phyloP scores from a whole-genome alignment of 2,329 filamentous ascomycete species.

The Aspergillus melleus region DNA sequence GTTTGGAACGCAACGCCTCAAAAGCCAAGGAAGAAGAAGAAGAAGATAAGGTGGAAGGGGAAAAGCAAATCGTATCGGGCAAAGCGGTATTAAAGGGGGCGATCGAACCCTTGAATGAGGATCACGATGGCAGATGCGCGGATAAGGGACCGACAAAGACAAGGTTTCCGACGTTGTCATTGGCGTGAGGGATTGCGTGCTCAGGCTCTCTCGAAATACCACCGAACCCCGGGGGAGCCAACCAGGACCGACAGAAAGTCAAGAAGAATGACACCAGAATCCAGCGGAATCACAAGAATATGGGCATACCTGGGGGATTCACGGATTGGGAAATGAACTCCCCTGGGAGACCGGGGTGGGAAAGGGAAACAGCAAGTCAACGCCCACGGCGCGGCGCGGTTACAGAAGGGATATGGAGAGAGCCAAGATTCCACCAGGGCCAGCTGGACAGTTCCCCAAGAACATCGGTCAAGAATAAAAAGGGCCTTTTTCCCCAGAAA shows the following conservation, averaged over 20 bases:
- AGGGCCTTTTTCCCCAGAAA: not conserved
- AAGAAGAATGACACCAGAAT: not conserved
- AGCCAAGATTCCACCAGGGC: not conserved
- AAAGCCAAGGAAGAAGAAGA: slow-evolving; percentile 14
- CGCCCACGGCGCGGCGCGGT: not conserved
- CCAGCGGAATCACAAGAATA: not conserved
- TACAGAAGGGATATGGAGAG: slow-evolving; percentile 1
- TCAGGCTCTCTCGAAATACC: slow-evolving; percentile 18
- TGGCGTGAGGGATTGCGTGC: slow-evolving; percentile 38
- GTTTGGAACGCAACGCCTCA: slow-evolving; percentile 2
- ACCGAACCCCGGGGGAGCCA: not conserved
- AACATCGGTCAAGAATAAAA: not conserved
- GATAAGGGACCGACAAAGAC: slow-evolving; percentile 23
- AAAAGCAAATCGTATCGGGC: slow-evolving; percentile 7
- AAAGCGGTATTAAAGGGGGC: slow-evolving; percentile 9
- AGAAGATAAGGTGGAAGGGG: slow-evolving; percentile 12
- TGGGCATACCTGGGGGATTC: not conserved
- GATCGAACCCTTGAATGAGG: slow-evolving; percentile 11
- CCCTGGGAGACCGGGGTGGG: not conserved
- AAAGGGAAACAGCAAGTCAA: not conserved
- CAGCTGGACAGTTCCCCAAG: not conserved
- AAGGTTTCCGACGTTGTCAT: slow-evolving; percentile 32
- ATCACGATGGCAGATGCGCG: slow-evolving; percentile 11
- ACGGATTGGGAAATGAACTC: no score
- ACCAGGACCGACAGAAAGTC: slow-evolving; percentile 5